Base-by-base conservation (phyloP, 2,329 filamentous ascomycete genomes). In the Pseudogymnoascus sp. region DNA sequence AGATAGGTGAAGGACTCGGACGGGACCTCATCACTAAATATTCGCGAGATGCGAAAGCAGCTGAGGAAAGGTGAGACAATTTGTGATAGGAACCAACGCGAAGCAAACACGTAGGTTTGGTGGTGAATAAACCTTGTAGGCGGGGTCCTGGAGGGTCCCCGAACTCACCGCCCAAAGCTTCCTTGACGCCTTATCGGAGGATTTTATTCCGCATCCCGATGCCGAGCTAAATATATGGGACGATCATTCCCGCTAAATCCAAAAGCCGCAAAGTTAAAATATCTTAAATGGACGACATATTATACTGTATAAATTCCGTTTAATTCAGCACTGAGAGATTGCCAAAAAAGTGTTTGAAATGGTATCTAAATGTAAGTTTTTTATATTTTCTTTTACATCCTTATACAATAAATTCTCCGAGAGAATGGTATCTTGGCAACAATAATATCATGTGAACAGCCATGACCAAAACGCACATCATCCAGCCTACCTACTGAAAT, bases 1-100 rank as follows among this genome's bases (percentile, higher is more conserved):
- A 57, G 11, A 57, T 57, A 36, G 26, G 29, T 57, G 29, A 18
- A 34, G 16, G 51, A 34, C 26, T 21, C 51, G 51, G 29, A 57
- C 51, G 51, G 29, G 51, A 36, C 51, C 51, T 57, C 51, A 57
- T 57, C 51, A 57, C 51, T 57, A 57, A 57, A 34, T 57, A 57
- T 34, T 36, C 51, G 51, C 51, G 29, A 57, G 26, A 57, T 34
- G 51, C 51, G 51, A 57, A 57, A 57, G 47, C 2, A 54, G 26
- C 26, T 54, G 47, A 31, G 5, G 47, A n/a, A 26, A 21, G 29
- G 51, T 57, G 51, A 57, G 51, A 57, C 51, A 57, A 34, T 57
- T 14, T 57, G 29, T 57, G 51, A 57, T 57, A 36, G 10, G 29
- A 29, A 34, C 51, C 51, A 57, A 57, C 51, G 29, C 51, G 51